Base-by-base conservation (phyloP, 2,329 filamentous ascomycete genomes). In the Microsporum audouinii region DNA sequence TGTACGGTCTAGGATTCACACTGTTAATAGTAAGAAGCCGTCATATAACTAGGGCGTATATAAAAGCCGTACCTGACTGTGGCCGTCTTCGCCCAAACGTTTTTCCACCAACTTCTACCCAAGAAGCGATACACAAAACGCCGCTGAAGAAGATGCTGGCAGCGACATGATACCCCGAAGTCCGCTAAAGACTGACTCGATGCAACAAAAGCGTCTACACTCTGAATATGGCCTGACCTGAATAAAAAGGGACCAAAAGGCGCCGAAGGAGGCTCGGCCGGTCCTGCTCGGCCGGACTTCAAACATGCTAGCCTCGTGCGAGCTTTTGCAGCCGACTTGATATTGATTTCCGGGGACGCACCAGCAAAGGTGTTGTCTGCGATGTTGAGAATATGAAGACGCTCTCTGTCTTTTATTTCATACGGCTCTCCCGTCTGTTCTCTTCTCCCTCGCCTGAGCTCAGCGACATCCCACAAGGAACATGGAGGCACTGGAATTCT, bases 401-500 rank as follows among this genome's bases (percentile, higher is more conserved):
- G 14, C n/a, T 36, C 34, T 36, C 34, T 2, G 10, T 5, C 34
- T 36, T 43, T 23, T 5, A 43, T n/a, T n/a, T 43, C n/a, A 43
- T 6, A n/a, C 6, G 7, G 39, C 4, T 5, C n/a, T 43, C 17
- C 17, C 17, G 17, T 23, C 1, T 23, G 1, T 1, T n/a, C 39
- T n/a, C n/a, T 43, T 43, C 39, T 43, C n/a, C 14, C 39, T 43
- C n/a, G 6, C 14, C 39, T 5, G 14, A 43, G 14, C 39, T 6
- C 14, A 14, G 4, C 17, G 17, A 23, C 17, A 43, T 43, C 39
- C 39, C 14, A 43, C 5, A 6, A 43, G 2, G 39, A 43, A 43
- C n/a, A 43, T 43, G 39, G 58, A 60, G 43, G 45, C 58, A 10
- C n/a, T 60, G 6, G 58, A 60, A 38, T 60, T 60, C 36, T 60